A percentile compares a stretch with the other conserved stretches of the same genome.
These are phyloP conservation scores for Crepidotus variabilis DNA, from an alignment of 768 basidiomycete genomes.

Conservation along the genomic window DNA sequence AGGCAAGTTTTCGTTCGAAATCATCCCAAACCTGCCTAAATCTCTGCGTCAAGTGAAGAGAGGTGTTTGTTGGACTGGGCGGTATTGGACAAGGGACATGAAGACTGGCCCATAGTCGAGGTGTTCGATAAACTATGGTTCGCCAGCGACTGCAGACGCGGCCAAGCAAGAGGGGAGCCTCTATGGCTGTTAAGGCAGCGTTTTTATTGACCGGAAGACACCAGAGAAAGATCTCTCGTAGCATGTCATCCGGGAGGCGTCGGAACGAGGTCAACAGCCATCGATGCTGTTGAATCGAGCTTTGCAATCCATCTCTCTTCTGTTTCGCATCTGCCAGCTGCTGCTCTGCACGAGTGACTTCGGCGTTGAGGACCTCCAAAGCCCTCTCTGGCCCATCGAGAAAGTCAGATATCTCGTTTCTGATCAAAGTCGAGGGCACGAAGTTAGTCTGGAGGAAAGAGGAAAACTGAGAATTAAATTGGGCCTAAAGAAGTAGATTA, in stretches of 20 bases:
- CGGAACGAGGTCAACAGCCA: conserved; percentile 9
- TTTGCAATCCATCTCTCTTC: conserved; percentile 4
- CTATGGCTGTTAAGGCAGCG: conserved; percentile 9
- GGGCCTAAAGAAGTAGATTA: background rate
- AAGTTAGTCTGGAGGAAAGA: conserved; percentile 13
- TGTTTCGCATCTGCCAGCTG: conserved; percentile 1
- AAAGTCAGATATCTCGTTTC: conserved; percentile 6
- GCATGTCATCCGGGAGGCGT: conserved; percentile 14
- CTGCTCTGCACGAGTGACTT: conserved; percentile 8
- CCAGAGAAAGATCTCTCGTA: conserved; percentile 13
- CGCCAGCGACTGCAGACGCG: conserved; percentile 16
- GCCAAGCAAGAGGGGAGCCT: conserved; percentile 13
- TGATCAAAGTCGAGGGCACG: conserved; percentile 8
- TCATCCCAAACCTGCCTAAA: background rate
- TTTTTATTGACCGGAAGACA: conserved; percentile 13
- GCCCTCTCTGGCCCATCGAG: conserved; percentile 5
- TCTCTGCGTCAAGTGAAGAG: background rate
- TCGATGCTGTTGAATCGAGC: conserved; percentile 10
- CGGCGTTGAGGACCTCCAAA: conserved; percentile 2
- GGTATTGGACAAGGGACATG: conserved; percentile 13
- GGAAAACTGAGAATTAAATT: conserved; percentile 44
- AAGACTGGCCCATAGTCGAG: conserved; percentile 14
- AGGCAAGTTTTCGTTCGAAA: conserved; percentile 6
- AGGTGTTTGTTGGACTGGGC: background rate
- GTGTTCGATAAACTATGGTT: conserved; percentile 8